Base-by-base conservation (phyloP, 1,284 basidiomycete species). In the Moniliella sp. region DNA sequence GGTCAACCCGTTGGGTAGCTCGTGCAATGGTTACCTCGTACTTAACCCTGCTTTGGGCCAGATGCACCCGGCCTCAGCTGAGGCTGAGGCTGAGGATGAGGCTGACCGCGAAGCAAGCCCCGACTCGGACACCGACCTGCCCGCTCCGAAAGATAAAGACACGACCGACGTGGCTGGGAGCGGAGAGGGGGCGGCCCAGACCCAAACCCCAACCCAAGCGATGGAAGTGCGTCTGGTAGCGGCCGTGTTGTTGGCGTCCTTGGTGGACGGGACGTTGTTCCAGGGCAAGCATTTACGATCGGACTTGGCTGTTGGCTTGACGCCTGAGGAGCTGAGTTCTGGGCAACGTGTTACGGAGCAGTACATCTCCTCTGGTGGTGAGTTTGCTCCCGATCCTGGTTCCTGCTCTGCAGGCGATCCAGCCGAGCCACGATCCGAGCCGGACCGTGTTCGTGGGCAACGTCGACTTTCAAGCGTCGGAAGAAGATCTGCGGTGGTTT, bases 361-460 rank as follows among this genome's bases (percentile, higher is more conserved):
- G 5, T 21, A 23, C 10, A 21, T 15, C 21, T 10, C 25, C n/a
- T 21, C 26, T 21, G 15, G 19, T 14, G n/a, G 31, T 13, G 9
- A 32, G n/a, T 23, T 7, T n/a, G n/a, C 21, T n/a, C 7, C 7
- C 7, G 21, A 23, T 23, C n/a, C 7, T 23, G 21, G 21, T 21
- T 7, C 21, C 21, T 23, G 21, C 21, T 23, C 21, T 7, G 8
- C 21, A n/a, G 21, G 21, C n/a, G 8, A 7, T 7, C 8, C 7
- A 7, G 40, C 17, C 25, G 26, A 4, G 33, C 38, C 18, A 29
- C 31, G 59, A 62, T 29, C 50, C 51, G 23, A 82, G 79, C 57
- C 65, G 71, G 40, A 80, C 76, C 12, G 57, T 91, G 10, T 94
- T 94, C 51, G 76, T 94, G 5, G 88, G 88, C 10, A 84, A 79